Conservation (phyloP, 768 basidiomycete species). For the Boletus pseudo-olivaceus region DNA sequence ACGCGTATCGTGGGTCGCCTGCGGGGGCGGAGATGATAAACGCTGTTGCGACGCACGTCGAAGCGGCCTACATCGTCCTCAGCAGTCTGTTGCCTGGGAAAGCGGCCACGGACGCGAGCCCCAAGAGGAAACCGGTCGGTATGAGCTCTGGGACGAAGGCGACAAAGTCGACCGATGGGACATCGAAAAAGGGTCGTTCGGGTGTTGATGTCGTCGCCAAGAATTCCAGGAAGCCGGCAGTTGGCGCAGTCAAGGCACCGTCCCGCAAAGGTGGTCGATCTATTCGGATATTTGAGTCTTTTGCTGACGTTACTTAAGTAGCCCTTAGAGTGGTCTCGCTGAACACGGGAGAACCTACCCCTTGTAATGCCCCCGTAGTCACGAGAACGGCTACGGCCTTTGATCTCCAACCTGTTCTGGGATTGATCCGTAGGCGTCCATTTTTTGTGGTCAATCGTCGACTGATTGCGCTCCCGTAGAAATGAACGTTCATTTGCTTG, state of each 20-base stretch:
- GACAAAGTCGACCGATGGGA: not conserved
- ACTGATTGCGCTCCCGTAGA: constrained; percentile 34
- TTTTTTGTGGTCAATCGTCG: not conserved
- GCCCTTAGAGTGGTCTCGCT: constrained; percentile 17
- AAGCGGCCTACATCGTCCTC: constrained; percentile 50
- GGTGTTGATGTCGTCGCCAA: not conserved
- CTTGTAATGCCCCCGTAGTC: not conserved
- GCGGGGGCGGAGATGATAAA: constrained; percentile 36
- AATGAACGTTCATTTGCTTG: constrained; percentile 57
- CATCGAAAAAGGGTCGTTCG: constrained; percentile 39
- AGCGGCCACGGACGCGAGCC: constrained; percentile 9
- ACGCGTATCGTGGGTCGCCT: constrained; percentile 56
- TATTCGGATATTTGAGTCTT: not conserved
- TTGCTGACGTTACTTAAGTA: constrained; percentile 1
- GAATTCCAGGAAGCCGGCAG: constrained; percentile 8
- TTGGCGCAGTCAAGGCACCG: constrained; percentile 43
- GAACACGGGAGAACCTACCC: constrained; percentile 8
- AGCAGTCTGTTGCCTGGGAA: constrained; percentile 33
- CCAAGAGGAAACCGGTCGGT: constrained; percentile 23
- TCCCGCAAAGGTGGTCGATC: constrained; percentile 37
- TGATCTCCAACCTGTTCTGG: constrained; percentile 36
- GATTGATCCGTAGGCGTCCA: constrained; percentile 49
- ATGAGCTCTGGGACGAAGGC: constrained; percentile 14
- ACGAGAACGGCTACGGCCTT: constrained; percentile 7
- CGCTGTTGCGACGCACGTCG: constrained; percentile 49